Evolutionary conservation across 805 yeast genomes (phyloP).

Genomic region (Geotrichum ghanense): DNA sequence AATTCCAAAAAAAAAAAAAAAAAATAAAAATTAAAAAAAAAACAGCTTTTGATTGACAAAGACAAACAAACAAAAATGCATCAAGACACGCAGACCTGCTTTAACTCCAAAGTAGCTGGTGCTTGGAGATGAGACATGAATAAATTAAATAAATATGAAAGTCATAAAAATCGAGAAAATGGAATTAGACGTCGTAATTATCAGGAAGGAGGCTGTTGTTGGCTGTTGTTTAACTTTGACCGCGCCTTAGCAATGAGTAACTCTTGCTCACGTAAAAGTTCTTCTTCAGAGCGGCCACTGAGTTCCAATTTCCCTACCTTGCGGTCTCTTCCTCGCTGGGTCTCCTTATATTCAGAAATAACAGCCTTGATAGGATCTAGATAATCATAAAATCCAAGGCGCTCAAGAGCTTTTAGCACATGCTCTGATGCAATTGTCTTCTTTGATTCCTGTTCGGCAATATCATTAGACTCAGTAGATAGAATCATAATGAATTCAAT

Average conservation of each 20-base stretch:
- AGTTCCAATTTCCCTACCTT: constrained; percentile 88
- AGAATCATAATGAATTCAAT: constrained; percentile 92
- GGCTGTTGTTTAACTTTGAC: constrained; percentile 14
- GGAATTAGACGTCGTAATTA: too few species aligned
- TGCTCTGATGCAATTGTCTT: constrained; percentile 96
- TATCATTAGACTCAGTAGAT: constrained; percentile 87
- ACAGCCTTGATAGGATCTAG: constrained; percentile 72
- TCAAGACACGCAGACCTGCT: too few species aligned
- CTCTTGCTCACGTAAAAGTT: constrained; percentile 82
- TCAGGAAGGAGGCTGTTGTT: too few species aligned
- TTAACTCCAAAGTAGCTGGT: too few species aligned
- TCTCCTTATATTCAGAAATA: constrained; percentile 76
- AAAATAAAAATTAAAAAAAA: too few species aligned
- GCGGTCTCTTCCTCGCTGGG: constrained; percentile 74
- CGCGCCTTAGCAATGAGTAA: constrained; percentile 53
- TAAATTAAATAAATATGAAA: too few species aligned
- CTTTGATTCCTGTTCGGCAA: constrained; percentile 91
- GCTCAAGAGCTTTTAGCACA: constrained; percentile 78
- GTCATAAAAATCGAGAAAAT: too few species aligned
- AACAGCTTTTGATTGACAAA: too few species aligned
- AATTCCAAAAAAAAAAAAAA: too few species aligned
- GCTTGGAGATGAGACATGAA: too few species aligned
- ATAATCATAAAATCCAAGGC: constrained; percentile 78
- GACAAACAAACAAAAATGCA: too few species aligned
- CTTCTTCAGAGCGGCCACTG: constrained; percentile 88